A percentile compares a stretch with the other conserved stretches of the same genome.
phyloP scores from a whole-genome alignment of 2,329 filamentous ascomycete species.

The Dichotomopilus funicola region DNA sequence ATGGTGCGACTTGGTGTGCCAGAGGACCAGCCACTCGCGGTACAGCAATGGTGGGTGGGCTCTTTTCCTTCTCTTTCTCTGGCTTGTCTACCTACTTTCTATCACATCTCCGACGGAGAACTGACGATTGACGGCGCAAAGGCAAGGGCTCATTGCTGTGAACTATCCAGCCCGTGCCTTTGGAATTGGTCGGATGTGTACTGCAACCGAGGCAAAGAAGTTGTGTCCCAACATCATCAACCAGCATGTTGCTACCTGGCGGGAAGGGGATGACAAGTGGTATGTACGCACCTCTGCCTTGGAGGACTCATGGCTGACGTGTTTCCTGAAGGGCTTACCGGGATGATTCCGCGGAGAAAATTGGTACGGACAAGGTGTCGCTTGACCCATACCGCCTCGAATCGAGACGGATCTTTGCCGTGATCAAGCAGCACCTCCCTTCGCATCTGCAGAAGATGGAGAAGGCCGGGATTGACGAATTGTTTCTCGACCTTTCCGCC shows the following conservation, averaged over 20 bases:
- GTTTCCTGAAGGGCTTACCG: constrained; percentile 59
- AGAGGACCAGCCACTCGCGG: constrained; percentile 75
- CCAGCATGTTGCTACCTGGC: constrained; percentile 93
- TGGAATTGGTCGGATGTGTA: constrained; percentile 74
- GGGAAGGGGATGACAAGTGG: constrained; percentile 82
- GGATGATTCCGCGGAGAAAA: constrained; percentile 69
- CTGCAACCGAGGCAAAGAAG: constrained; percentile 73
- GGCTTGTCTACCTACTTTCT: not conserved
- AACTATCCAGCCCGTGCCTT: constrained; percentile 86
- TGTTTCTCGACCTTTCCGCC: constrained; percentile 85
- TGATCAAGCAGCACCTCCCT: constrained; percentile 69
- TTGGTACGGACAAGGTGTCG: constrained; percentile 86
- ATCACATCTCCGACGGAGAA: not conserved
- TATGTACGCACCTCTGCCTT: not conserved
- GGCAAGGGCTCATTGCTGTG: constrained; percentile 89
- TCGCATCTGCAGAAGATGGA: constrained; percentile 65
- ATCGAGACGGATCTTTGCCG: constrained; percentile 71
- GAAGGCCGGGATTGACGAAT: constrained; percentile 93
- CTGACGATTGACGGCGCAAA: constrained; percentile 26
- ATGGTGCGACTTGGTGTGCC: constrained; percentile 74
- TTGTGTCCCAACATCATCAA: constrained; percentile 76
- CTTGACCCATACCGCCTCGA: constrained; percentile 86
- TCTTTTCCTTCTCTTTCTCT: too few species aligned
- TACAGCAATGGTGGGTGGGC: constrained; percentile 71
- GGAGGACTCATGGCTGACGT: not conserved